phyloP scores from a whole-genome alignment of 352 stramenopile genomes.

The Phytophthora hibernalis region DNA sequence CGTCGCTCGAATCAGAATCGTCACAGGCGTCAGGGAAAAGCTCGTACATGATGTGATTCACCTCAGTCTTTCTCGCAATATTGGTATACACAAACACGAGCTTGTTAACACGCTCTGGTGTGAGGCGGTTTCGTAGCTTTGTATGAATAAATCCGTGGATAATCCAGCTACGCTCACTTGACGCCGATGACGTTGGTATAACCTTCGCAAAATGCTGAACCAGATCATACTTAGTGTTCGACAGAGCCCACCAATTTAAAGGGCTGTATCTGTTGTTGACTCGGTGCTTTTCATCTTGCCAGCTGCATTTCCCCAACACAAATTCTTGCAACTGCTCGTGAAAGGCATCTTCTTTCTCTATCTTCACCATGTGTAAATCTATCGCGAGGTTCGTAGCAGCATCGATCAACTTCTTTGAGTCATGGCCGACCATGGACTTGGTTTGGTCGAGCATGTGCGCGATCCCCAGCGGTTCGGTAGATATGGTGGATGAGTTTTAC shows the following conservation, averaged over 20 bases:
- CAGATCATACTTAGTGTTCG: background rate
- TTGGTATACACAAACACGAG: constrained; percentile 32
- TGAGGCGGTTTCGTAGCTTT: constrained; percentile 15
- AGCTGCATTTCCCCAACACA: constrained; percentile 2
- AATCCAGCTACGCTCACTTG: constrained; percentile 35
- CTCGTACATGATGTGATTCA: constrained; percentile 24
- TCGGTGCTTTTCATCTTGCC: background rate
- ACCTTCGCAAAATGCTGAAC: constrained; percentile 19
- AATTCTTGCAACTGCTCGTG: constrained; percentile 9
- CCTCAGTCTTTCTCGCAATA: constrained; percentile 9
- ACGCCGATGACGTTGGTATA: no score
- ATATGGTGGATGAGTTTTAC: constrained; percentile 9
- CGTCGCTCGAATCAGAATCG: constrained; percentile 5
- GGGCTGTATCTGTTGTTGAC: background rate
- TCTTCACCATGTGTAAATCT: background rate
- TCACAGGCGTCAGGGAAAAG: constrained; percentile 22
- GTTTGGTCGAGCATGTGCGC: constrained; percentile 17
- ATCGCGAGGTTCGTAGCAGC: background rate
- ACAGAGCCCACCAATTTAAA: constrained; percentile 12
- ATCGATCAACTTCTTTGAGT: background rate
- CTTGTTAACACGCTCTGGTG: constrained; percentile 26
- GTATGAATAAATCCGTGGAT: constrained; percentile 26
- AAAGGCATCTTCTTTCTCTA: background rate
- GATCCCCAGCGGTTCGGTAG: background rate
- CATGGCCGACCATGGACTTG: background rate